Percentiles rank a stretch among this genome's conserved stretches.
These are phyloP conservation scores for Flaveria ramosissima DNA, from an alignment of 129 eudicot species.

Conservation along the genomic window DNA sequence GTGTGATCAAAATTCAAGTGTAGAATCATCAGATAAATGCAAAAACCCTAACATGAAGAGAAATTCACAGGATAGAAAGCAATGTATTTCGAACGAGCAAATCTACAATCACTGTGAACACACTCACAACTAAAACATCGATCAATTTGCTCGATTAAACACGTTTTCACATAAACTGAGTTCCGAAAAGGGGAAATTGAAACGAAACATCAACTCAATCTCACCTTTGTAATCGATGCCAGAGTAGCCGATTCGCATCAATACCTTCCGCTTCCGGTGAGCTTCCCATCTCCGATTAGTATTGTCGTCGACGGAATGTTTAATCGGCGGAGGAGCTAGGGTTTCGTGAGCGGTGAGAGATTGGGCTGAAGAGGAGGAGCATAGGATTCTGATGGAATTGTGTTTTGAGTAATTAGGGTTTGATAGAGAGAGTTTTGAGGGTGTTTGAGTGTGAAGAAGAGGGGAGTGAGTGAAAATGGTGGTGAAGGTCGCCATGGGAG, in stretches of 20 bases:
- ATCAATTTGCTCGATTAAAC: neutral
- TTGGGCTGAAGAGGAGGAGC: constrained; percentile 36
- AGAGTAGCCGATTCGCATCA: constrained; percentile 91
- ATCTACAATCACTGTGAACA: neutral
- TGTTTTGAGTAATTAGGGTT: constrained; percentile 21
- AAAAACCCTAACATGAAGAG: neutral
- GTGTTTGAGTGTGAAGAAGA: constrained; percentile 30
- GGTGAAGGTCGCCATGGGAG: constrained; percentile 42
- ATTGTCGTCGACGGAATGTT: constrained; percentile 2
- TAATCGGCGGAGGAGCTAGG: constrained; percentile 32
- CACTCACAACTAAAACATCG: neutral
- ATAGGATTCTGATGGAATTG: constrained; percentile 3
- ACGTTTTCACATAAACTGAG: neutral
- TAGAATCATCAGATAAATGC: too few species aligned
- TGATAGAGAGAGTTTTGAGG: constrained; percentile 18
- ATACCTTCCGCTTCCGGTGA: constrained; percentile 78
- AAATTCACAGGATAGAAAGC: constrained; percentile 50
- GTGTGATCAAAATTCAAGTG: too few species aligned
- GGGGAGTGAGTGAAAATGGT: constrained; percentile 34
- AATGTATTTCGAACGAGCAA: neutral
- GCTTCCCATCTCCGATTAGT: constrained; percentile 64
- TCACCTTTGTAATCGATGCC: constrained; percentile 77
- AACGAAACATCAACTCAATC: neutral
- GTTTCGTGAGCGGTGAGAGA: constrained; percentile 24
- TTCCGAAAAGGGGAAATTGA: neutral